Base-by-base conservation (phyloP, 2,329 filamentous ascomycete species). In the Epichloe sp. region DNA sequence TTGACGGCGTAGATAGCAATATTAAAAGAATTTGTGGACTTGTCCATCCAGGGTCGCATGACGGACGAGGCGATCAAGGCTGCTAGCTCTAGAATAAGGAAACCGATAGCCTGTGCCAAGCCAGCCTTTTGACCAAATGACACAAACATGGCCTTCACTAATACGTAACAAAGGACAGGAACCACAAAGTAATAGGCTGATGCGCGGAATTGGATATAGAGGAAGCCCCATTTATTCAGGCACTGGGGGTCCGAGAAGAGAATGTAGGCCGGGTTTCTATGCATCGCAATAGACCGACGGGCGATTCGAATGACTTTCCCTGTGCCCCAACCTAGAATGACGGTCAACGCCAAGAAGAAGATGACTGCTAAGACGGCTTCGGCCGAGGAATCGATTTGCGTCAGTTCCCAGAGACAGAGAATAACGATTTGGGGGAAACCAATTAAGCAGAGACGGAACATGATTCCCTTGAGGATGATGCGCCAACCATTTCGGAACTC, bases 1-100 rank as follows among this genome's bases (percentile, higher is more conserved):
- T 95, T 95, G 67, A 95, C 76, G 44, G 81, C 83, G 55, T 82
- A 85, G 62, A 96, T 95, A 53, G 88, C 79, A 62, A 96, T 95
- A 71, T 96, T 95, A 77, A 95, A 95, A 44, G 84, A 83, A 69
- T 95, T 96, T 53, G 88, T 95, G 71, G 89, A 90, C 80, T 95
- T 95, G 75, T 96, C 90, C 90, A 96, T 96, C 85, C 88, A 96
- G n/a, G 90, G 90, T 53, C 88, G 83, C 58, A 95, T 71, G 50
- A 94, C 83, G 52, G 82, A 85, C 48, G 88, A 82, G 26, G 71
- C 81, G 60, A 95, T 84, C 53, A 96, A 75, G 59, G 86, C 83
- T 49, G 69, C 79, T 2, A 84, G 83, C 68, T 96, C 90, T 50
- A 95, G 81, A 55, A 96, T 72, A 40, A 96, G 74, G 53, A 95